Conservation (phyloP, 202 grass and related monocot genomes). For the Elaeis oleifera region DNA sequence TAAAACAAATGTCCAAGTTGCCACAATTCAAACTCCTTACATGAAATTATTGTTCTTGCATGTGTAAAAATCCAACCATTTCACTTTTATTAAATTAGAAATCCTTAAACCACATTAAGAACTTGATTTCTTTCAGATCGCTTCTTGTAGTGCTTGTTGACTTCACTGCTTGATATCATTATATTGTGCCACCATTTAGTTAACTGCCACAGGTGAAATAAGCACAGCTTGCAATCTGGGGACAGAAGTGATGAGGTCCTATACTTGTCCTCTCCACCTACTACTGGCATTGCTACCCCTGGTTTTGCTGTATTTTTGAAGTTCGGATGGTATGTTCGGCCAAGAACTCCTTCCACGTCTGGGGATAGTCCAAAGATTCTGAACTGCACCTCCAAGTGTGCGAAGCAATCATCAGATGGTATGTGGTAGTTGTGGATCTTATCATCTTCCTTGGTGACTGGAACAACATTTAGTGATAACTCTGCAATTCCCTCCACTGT, state of each 20-base stretch:
- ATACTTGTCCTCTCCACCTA: constrained; percentile 8
- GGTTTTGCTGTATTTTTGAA: not conserved
- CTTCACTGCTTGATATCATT: too few species aligned
- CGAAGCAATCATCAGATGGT: constrained; percentile 4
- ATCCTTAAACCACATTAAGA: too few species aligned
- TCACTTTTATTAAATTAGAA: too few species aligned
- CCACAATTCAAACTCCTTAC: too few species aligned
- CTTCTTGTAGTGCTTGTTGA: too few species aligned
- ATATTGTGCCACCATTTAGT: not conserved
- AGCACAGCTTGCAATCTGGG: not conserved
- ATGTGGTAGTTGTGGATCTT: constrained; percentile 6
- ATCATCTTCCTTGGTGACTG: constrained; percentile 10
- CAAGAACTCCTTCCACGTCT: constrained; percentile 5
- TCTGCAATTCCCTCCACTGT: constrained; percentile 1
- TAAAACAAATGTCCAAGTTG: too few species aligned
- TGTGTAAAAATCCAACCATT: too few species aligned
- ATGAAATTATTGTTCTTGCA: too few species aligned
- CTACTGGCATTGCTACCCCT: not conserved
- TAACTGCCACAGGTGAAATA: not conserved
- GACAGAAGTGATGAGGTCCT: not conserved
- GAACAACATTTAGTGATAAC: constrained; percentile 10
- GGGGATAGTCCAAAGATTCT: not conserved
- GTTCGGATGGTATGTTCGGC: not conserved
- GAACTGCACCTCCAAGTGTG: constrained; percentile 17
- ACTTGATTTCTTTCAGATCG: too few species aligned